Conservation (phyloP, 2,329 filamentous ascomycete genomes). For the Aspergillus neoniger region DNA sequence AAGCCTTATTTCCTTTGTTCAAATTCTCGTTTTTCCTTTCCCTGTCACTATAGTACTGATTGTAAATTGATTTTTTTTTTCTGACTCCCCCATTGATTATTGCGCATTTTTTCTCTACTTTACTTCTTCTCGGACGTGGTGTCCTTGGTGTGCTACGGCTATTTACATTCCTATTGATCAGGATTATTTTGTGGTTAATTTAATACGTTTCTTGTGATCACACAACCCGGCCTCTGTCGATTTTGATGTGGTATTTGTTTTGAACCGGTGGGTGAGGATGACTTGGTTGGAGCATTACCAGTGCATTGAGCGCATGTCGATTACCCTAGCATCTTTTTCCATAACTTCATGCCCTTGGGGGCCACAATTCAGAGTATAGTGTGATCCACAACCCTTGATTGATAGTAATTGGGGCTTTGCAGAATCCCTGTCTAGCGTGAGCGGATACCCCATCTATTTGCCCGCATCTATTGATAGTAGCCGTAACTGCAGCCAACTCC, state of each 20-base stretch:
- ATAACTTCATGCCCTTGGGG: too few species aligned
- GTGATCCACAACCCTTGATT: too few species aligned
- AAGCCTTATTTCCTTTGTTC: slow-evolving; percentile 27
- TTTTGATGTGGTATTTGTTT: not conserved
- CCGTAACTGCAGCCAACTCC: too few species aligned
- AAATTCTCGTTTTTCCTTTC: slow-evolving; percentile 19
- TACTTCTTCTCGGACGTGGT: not conserved
- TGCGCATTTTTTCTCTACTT: not conserved
- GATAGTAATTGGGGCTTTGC: too few species aligned
- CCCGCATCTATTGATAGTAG: too few species aligned
- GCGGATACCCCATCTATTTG: too few species aligned
- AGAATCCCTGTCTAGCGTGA: too few species aligned
- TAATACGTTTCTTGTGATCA: slow-evolving; percentile 7
- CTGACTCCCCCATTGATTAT: not conserved
- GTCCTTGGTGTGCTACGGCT: slow-evolving; percentile 1
- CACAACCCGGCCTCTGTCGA: too few species aligned
- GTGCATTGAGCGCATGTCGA: not conserved
- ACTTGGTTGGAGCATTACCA: not conserved
- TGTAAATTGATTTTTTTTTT: slow-evolving; percentile 19
- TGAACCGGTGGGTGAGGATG: not conserved
- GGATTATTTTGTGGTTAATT: slow-evolving; percentile 9
- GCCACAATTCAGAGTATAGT: too few species aligned
- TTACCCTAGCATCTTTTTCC: too few species aligned
- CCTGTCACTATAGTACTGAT: slow-evolving; percentile 21
- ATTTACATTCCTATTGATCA: not conserved